Base-by-base conservation (phyloP, 257 asterid species). In the Scutellaria minor region DNA sequence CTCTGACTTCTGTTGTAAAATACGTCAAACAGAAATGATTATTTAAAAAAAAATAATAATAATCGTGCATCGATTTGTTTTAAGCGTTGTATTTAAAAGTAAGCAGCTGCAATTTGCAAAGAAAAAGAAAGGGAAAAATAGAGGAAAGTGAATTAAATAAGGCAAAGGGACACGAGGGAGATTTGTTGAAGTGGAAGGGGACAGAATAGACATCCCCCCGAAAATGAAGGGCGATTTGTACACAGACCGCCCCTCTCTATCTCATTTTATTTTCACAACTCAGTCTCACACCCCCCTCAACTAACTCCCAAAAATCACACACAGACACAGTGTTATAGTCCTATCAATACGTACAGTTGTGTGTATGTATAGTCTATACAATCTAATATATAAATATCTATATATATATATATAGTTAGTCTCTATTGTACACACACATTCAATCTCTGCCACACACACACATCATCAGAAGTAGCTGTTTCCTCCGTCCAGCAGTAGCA, bases 201-300 rank as follows among this genome's bases (percentile, higher is more conserved):
- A 87, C 95, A 85, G 82, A 81, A 82, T 84, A 88, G 90, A 93
- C 94, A 90, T 87, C 96, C 85, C 96, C 96, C 98, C 98, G 94
- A 81, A 90, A 90, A 86, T 87, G 83, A 90, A 83, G 96, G 98
- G 96, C 41, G 93, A 58, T 12, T 77, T 75, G 78, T 75, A 67
- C 78, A 65, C 75, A 64, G 67, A 71, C 24, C 4, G 62, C 59
- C 31, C 10, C 45, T 35, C 40, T 7, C 64, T 37, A 48, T 13
- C 57, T 35, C 58, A 24, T 18, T 11, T 20, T 18, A 40, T 58
- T 27, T 47, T 44, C 10, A 5, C 40, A 39, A 48, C 13, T 68
- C 59, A 15, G n/a, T 18, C 11, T 59, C 66, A 10, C 52, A 66
- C 48, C 54, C 7, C 76, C 80, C 79, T 78, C 78, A 78, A 73